Base-by-base conservation (phyloP, 192 early-diverging fungal genomes). In the Podila clonocystis region DNA sequence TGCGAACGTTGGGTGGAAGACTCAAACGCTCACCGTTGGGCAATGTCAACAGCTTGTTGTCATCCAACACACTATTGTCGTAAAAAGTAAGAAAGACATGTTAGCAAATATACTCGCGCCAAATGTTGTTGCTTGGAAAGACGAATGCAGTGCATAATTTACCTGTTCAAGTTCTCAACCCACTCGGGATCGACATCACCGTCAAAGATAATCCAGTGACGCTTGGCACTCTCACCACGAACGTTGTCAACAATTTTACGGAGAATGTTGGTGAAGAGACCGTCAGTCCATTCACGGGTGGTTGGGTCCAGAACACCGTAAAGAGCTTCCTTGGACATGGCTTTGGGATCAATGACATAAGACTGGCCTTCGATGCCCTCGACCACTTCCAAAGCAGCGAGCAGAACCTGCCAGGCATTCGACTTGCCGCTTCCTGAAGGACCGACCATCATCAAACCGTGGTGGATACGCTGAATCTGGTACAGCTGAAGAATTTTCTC, bases 171-270 rank as follows among this genome's bases (percentile, higher is more conserved):
- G 79, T 99, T 99, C 86, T 99, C 98, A 22, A 99, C 97, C 98
- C 98, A 99, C 82, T 98, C 96, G 26, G 98, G 97, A 86, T 99
- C 98, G 8, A 99, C 97, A 84, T 99, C 98, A 80, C 98, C 98
- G 84, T 99, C 98, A 85, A 99, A 99, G 28, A 99, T 93, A 71
- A 99, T 98, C 98, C 98, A 99, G 77, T 99, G 98, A 29, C 98
- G 93, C 77, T 94, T 95, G 12, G 83, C 60, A 70, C 91, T 93
- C 86, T 99, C 98, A 63, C 98, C 98, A 70, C 98, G 93, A 22
- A 98, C 96, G 63, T 99, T 97, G 79, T 98, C 98, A 24, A 99
- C 91, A 75, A 99, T 99, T 83, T 98, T 97, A 64, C 98, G 92
- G 67, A 99, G 87, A 59, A 99, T 92, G 63, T 97, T 94, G 36